Percentiles rank a stretch among this genome's conserved stretches.
These are phyloP conservation scores for Penicillium cinerascens DNA, from an alignment of 495 filamentous ascomycete species.

Conservation along the genomic window DNA sequence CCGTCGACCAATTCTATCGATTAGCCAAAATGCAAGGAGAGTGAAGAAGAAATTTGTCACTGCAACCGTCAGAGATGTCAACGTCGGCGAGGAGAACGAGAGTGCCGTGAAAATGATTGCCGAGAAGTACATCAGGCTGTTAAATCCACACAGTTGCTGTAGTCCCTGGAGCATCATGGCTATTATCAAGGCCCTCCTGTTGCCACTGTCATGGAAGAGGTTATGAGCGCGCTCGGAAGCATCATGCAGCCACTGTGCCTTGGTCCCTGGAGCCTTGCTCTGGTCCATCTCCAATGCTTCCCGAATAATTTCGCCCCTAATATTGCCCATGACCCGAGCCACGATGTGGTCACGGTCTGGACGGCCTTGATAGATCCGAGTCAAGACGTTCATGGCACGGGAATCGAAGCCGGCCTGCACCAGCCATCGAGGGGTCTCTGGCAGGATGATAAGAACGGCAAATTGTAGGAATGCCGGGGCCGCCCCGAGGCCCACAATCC, in stretches of 20 bases:
- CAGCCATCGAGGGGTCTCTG: constrained; percentile 86
- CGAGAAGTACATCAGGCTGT: constrained; percentile 93
- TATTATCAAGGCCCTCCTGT: constrained; percentile 74
- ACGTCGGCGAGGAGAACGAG: constrained; percentile 74
- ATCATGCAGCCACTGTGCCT: constrained; percentile 29
- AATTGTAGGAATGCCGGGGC: constrained; percentile 71
- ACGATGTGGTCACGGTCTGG: constrained; percentile 44
- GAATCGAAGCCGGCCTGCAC: constrained; percentile 59
- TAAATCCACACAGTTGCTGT: constrained; percentile 92
- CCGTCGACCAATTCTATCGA: constrained; percentile 78
- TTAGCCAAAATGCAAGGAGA: constrained; percentile 66
- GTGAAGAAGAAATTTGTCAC: constrained; percentile 83
- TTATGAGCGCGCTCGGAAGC: constrained; percentile 46
- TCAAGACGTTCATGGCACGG: constrained; percentile 60
- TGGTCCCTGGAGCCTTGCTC: constrained; percentile 12
- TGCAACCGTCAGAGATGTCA: constrained; percentile 78
- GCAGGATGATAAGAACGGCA: constrained; percentile 61
- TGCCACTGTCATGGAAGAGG: constrained; percentile 57
- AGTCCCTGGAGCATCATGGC: constrained; percentile 81
- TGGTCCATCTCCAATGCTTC: constrained; percentile 51
- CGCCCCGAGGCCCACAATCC: constrained; percentile 85
- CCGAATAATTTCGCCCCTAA: constrained; percentile 65
- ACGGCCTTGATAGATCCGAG: constrained; percentile 58
- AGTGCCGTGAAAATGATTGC: constrained; percentile 83
- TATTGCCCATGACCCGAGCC: constrained; percentile 56